Percentiles rank a stretch among this genome's conserved stretches.
phyloP scores from a whole-genome alignment of 2,329 filamentous ascomycete genomes.

The Monilinia fructigena region DNA sequence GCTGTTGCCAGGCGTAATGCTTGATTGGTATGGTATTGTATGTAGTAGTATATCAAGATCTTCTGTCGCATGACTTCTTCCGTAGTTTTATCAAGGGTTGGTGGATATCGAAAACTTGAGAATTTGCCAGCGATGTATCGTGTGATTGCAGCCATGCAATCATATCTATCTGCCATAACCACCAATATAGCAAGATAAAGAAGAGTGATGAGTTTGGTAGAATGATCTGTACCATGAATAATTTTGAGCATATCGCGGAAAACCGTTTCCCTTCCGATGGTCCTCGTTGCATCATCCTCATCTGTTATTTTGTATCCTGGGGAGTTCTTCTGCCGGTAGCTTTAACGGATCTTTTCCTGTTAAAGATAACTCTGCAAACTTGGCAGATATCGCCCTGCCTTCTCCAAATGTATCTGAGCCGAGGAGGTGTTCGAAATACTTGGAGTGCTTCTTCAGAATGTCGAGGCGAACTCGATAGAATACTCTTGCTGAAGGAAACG shows the following conservation, averaged over 20 bases:
- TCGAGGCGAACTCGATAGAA: constrained; percentile 60
- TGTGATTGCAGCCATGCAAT: constrained; percentile 57
- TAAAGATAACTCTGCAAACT: constrained; percentile 50
- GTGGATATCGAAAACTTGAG: constrained; percentile 54
- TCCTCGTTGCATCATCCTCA: constrained; percentile 65
- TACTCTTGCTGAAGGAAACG: constrained; percentile 34
- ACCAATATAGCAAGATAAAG: constrained; percentile 64
- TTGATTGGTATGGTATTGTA: constrained; percentile 63
- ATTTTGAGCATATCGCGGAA: constrained; percentile 67
- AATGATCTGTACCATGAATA: constrained; percentile 54
- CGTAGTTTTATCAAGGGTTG: constrained; percentile 47
- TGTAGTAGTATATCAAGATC: constrained; percentile 64
- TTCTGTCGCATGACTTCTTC: constrained; percentile 71
- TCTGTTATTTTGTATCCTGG: constrained; percentile 62
- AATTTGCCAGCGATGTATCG: constrained; percentile 50
- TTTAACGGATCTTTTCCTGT: constrained; percentile 50
- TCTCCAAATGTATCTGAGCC: constrained; percentile 58
- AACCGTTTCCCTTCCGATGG: constrained; percentile 58
- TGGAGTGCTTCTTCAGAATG: constrained; percentile 59
- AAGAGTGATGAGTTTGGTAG: constrained; percentile 50
- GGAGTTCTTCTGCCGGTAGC: constrained; percentile 54
- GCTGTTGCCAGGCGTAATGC: constrained; percentile 58
- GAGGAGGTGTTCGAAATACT: constrained; percentile 68
- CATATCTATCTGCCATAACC: constrained; percentile 71
- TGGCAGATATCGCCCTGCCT: constrained; percentile 57